Percentiles rank a stretch among this genome's conserved stretches.
phyloP scores from a whole-genome alignment of 2,329 filamentous ascomycete species.

The Aspergillus hiratsukae region DNA sequence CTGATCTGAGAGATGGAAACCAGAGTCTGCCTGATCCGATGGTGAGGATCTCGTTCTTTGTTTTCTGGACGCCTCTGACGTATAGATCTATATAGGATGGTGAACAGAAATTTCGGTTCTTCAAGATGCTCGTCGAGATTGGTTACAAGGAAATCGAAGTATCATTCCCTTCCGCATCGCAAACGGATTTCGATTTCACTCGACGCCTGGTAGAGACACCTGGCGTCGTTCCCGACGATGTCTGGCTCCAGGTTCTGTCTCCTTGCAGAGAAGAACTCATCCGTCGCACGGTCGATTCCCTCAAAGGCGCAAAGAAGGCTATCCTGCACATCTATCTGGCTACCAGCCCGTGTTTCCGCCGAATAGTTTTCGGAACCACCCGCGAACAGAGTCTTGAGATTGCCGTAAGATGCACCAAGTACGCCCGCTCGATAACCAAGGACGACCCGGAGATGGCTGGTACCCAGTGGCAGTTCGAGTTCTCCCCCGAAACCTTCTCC shows the following conservation, averaged over 20 bases:
- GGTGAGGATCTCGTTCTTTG: constrained; percentile 49
- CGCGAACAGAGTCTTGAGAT: constrained; percentile 77
- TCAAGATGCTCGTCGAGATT: constrained; percentile 85
- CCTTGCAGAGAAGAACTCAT: constrained; percentile 92
- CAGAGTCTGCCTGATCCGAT: constrained; percentile 91
- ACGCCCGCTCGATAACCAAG: constrained; percentile 87
- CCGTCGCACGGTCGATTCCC: constrained; percentile 77
- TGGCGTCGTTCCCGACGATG: constrained; percentile 78
- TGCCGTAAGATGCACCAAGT: constrained; percentile 79
- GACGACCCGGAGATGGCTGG: constrained; percentile 55
- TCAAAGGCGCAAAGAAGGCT: constrained; percentile 86
- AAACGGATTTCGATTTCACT: constrained; percentile 96
- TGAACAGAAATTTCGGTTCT: constrained; percentile 92
- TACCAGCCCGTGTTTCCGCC: constrained; percentile 91
- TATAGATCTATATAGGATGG: constrained; percentile 59
- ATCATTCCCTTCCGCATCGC: constrained; percentile 88
- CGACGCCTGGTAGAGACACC: constrained; percentile 79
- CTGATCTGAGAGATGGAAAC: constrained; percentile 86
- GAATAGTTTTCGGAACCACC: constrained; percentile 82
- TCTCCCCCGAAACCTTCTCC: constrained; percentile 66
- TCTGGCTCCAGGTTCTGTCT: constrained; percentile 85
- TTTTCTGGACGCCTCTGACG: not conserved
- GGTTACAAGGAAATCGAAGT: constrained; percentile 99
- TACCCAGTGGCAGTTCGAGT: constrained; percentile 53
- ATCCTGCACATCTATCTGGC: constrained; percentile 95